Evolutionary conservation across 2,329 filamentous ascomycete species (phyloP).

Genomic region (Cercospora brassicicola): DNA sequence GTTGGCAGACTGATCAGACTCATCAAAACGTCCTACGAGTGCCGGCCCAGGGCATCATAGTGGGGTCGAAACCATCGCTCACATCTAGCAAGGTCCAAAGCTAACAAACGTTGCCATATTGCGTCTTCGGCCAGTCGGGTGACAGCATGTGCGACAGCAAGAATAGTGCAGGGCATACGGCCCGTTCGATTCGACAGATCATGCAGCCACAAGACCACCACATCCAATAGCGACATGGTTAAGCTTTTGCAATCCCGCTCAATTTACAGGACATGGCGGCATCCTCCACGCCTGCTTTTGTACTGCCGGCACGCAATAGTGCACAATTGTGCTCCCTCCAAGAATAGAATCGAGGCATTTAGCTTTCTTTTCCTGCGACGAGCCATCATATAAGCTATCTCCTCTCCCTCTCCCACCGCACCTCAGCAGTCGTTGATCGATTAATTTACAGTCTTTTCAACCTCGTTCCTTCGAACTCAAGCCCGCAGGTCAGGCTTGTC

Average conservation of each 20-base stretch:
- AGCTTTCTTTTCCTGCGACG: conserved; percentile 41
- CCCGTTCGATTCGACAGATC: conserved; percentile 28
- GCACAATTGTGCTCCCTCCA: conserved; percentile 39
- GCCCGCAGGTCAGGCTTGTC: conserved; percentile 52
- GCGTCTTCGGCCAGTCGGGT: conserved; percentile 28
- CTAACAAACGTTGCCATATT: conserved; percentile 25
- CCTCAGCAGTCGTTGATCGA: conserved; percentile 43
- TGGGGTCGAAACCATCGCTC: conserved; percentile 15
- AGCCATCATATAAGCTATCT: conserved; percentile 51
- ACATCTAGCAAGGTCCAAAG: conserved; percentile 17
- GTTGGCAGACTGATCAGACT: conserved; percentile 20
- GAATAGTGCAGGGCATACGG: conserved; percentile 27
- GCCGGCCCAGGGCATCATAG: conserved; percentile 19
- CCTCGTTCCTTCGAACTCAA: conserved; percentile 40
- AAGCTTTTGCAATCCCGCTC: conserved; percentile 25
- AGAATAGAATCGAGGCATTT: conserved; percentile 50
- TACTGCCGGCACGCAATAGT: conserved; percentile 19
- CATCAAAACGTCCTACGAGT: conserved; percentile 21
- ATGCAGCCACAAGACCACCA: conserved; percentile 31
- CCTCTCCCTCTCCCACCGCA: conserved; percentile 38
- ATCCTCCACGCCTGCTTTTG: conserved; percentile 24
- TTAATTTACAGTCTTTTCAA: conserved; percentile 51
- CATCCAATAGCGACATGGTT: conserved; percentile 29
- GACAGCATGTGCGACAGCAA: conserved; percentile 27
- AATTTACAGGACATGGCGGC: conserved; percentile 30